Conservation (phyloP, 2,329 filamentous ascomycete genomes). For the Calonectria fujianensis region DNA sequence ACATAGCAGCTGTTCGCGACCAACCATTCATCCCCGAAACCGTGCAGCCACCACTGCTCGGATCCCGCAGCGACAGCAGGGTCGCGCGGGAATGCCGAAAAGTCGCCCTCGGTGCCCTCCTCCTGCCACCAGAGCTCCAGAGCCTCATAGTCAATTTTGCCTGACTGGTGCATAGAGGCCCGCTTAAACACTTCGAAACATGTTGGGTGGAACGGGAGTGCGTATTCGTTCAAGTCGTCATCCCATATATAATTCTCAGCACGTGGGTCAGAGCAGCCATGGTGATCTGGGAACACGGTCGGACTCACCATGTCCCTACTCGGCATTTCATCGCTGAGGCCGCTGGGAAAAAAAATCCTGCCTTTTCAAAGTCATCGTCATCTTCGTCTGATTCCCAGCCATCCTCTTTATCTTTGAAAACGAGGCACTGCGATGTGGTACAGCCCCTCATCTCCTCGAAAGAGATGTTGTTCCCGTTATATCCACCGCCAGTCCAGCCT, state of each 20-base stretch:
- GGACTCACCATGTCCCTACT: not conserved
- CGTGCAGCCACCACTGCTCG: conserved; percentile 45
- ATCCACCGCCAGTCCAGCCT: conserved; percentile 34
- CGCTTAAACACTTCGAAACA: conserved; percentile 57
- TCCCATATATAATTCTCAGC: conserved; percentile 39
- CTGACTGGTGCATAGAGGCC: conserved; percentile 43
- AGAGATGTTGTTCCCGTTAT: conserved; percentile 51
- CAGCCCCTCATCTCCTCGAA: conserved; percentile 54
- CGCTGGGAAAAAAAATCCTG: conserved; percentile 44
- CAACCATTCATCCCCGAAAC: conserved; percentile 40
- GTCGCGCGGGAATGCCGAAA: conserved; percentile 38
- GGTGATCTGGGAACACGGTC: conserved; percentile 42
- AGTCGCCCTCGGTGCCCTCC: conserved; percentile 39
- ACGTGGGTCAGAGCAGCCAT: not conserved
- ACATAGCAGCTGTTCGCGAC: conserved; percentile 50
- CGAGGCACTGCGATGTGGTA: conserved; percentile 53
- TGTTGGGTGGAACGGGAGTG: conserved; percentile 56
- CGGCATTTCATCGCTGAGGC: conserved; percentile 47
- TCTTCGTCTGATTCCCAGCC: conserved; percentile 42
- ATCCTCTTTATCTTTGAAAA: conserved; percentile 42
- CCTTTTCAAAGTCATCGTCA: conserved; percentile 52
- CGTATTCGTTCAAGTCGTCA: conserved; percentile 19
- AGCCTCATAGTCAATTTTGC: conserved; percentile 46
- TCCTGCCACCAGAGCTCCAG: conserved; percentile 6
- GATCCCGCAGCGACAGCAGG: not conserved